Evolutionary conservation across 225 moss, liverwort and hornwort species (phyloP).

Genomic region (Physcomitrellopsis africana): DNA sequence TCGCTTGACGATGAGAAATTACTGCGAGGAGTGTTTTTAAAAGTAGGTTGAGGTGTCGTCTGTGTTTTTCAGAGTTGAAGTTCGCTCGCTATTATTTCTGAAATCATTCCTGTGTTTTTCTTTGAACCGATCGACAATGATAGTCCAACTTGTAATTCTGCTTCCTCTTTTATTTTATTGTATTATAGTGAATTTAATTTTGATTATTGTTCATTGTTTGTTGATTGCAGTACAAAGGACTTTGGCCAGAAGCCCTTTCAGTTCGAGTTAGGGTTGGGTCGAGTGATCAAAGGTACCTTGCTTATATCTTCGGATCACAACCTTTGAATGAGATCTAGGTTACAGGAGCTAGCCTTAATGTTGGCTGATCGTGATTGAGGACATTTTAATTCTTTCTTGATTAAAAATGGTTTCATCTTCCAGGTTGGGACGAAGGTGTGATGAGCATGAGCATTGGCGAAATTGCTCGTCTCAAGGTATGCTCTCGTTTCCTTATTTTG

Average conservation of each 20-base stretch:
- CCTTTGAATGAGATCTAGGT: background rate
- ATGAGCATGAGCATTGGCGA: constrained; percentile 85
- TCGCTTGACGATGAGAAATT: background rate
- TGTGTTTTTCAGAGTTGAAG: background rate
- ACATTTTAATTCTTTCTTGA: constrained; percentile 14
- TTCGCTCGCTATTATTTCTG: too few relatives aligned
- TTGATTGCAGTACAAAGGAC: constrained; percentile 84
- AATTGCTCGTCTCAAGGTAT: constrained; percentile 77
- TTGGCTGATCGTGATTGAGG: background rate
- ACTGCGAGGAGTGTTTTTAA: background rate
- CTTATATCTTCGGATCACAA: background rate
- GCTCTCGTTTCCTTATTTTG: background rate
- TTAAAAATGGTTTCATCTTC: constrained; percentile 4
- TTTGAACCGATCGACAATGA: too few relatives aligned
- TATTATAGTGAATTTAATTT: too few relatives aligned
- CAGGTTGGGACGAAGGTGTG: constrained; percentile 99
- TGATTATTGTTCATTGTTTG: background rate
- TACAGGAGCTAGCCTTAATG: background rate
- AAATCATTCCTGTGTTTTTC: too few relatives aligned
- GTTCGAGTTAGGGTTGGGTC: constrained; percentile 61
- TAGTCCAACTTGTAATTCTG: too few relatives aligned
- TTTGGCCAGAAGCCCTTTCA: constrained; percentile 86
- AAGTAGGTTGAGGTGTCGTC: background rate
- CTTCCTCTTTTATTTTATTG: too few relatives aligned
- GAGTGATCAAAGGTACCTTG: constrained; percentile 77